A percentile compares a stretch with the other conserved stretches of the same genome.
phyloP scores from a whole-genome alignment of 495 filamentous ascomycete genomes.

The Hyaloscypha hepaticicola region DNA sequence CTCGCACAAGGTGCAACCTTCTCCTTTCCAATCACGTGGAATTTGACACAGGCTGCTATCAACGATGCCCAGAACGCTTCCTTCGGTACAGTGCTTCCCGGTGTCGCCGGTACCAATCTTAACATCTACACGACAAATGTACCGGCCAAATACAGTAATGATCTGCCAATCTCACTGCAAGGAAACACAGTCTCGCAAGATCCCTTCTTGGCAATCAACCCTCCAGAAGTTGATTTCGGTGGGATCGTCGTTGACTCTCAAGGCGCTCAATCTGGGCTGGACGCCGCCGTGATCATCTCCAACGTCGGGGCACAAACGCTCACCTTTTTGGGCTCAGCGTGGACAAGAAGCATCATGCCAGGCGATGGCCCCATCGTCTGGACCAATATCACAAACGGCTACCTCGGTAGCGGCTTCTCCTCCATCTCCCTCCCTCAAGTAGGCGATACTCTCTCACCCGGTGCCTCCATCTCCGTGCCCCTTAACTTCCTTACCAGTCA shows the following conservation, averaged over 20 bases:
- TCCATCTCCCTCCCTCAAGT: constrained; percentile 33
- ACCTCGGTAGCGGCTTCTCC: constrained; percentile 34
- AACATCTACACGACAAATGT: constrained; percentile 36
- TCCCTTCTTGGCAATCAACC: constrained; percentile 36
- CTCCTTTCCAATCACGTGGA: constrained; percentile 39
- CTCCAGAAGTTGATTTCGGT: constrained; percentile 37
- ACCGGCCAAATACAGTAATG: constrained; percentile 33
- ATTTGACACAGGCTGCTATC: constrained; percentile 39
- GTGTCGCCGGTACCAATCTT: constrained; percentile 34
- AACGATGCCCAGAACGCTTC: constrained; percentile 35
- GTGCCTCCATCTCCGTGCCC: constrained; percentile 32
- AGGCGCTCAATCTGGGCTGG: constrained; percentile 27
- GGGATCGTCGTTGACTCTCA: constrained; percentile 36
- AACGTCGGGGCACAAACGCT: constrained; percentile 36
- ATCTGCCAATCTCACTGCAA: constrained; percentile 34
- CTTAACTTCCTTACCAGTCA: constrained; percentile 31
- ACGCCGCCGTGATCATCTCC: constrained; percentile 33
- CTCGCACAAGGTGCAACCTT: constrained; percentile 34
- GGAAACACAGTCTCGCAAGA: constrained; percentile 34
- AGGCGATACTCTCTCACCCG: constrained; percentile 29
- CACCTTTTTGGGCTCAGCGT: constrained; percentile 37
- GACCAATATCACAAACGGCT: constrained; percentile 34
- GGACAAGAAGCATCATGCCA: constrained; percentile 29
- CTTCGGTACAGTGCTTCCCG: constrained; percentile 28
- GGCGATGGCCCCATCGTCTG: constrained; percentile 13